Conservation (phyloP, 768 basidiomycete species). For the Pleurotus eryngii region DNA sequence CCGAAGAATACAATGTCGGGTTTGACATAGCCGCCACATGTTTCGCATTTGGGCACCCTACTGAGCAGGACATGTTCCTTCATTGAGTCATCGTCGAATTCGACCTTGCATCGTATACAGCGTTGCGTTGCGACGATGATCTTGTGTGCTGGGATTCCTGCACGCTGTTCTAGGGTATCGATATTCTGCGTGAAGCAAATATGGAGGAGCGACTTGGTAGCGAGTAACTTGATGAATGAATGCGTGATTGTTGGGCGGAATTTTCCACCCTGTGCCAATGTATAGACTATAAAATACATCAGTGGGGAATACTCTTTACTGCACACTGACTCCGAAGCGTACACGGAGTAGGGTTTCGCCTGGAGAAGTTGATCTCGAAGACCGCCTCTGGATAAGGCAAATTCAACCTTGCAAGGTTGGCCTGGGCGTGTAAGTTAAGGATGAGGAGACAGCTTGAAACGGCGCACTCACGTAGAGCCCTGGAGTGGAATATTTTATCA, state of each 20-base stretch:
- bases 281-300: conserved; percentile 57
- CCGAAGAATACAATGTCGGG: conserved; percentile 97
- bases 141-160: conserved; percentile 68
- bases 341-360: conserved; percentile 23
- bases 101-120: conserved; percentile 70
- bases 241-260: conserved; percentile 88
- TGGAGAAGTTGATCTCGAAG: conserved; percentile 88
- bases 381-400: conserved; percentile 95
- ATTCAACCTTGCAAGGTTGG: conserved; percentile 72
- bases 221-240: conserved; percentile 82
- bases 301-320: no score
- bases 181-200: conserved; percentile 90
- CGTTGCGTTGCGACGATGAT: conserved; percentile 85
- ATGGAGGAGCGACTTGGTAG: conserved; percentile 63
- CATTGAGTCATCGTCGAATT: conserved; percentile 68
- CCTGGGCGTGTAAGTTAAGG: conserved; percentile 35
- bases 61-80: conserved; percentile 56
- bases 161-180: conserved; percentile 85
- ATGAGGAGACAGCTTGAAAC: neutral
- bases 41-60: conserved; percentile 62
- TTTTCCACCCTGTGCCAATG: conserved; percentile 86
- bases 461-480: conserved; percentile 48
- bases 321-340: neutral
- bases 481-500: conserved; percentile 16
- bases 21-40: conserved; percentile 75